A percentile compares a stretch with the other conserved stretches of the same genome.
Evolutionary conservation across 352 stramenopile species (phyloP).

Genomic region (Globisporangium okanoganense): DNA sequence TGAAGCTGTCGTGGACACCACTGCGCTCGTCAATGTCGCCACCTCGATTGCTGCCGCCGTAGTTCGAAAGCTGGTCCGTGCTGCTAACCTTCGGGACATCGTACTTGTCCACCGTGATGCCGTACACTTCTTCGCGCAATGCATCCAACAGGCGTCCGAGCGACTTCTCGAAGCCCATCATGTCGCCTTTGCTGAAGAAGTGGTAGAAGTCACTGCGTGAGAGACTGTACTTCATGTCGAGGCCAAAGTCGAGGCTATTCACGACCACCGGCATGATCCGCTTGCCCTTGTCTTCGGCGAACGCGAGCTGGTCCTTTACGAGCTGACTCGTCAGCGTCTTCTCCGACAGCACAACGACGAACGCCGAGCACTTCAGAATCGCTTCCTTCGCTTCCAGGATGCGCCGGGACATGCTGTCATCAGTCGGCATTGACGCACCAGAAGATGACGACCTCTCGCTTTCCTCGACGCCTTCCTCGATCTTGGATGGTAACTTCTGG

Average conservation of each 20-base stretch:
- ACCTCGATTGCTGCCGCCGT: conserved; percentile 15
- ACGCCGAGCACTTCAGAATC: conserved; percentile 78
- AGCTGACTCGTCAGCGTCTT: conserved; percentile 71
- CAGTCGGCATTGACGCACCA: conserved; percentile 14
- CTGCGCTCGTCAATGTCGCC: conserved; percentile 22
- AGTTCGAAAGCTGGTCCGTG: conserved; percentile 21
- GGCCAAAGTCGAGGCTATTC: conserved; percentile 55
- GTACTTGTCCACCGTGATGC: conserved; percentile 39
- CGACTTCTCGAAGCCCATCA: conserved; percentile 70
- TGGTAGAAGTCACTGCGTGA: conserved; percentile 76
- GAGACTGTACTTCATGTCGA: conserved; percentile 81
- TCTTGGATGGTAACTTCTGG: conserved; percentile 18
- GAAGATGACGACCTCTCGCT: conserved; percentile 16
- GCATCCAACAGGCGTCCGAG: conserved; percentile 50
- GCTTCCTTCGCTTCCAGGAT: conserved; percentile 82
- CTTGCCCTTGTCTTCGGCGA: conserved; percentile 84
- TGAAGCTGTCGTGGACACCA: conserved; percentile 36
- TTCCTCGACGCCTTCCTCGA: conserved; percentile 16
- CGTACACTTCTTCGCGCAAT: conserved; percentile 65
- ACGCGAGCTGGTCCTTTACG: conserved; percentile 76
- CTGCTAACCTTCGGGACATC: conserved; percentile 18
- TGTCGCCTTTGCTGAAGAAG: conserved; percentile 76
- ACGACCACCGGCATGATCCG: conserved; percentile 72
- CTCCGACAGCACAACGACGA: conserved; percentile 69
- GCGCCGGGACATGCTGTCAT: conserved; percentile 53